Conservation (phyloP, 768 basidiomycete genomes). For the Rhizopogon sp. region DNA sequence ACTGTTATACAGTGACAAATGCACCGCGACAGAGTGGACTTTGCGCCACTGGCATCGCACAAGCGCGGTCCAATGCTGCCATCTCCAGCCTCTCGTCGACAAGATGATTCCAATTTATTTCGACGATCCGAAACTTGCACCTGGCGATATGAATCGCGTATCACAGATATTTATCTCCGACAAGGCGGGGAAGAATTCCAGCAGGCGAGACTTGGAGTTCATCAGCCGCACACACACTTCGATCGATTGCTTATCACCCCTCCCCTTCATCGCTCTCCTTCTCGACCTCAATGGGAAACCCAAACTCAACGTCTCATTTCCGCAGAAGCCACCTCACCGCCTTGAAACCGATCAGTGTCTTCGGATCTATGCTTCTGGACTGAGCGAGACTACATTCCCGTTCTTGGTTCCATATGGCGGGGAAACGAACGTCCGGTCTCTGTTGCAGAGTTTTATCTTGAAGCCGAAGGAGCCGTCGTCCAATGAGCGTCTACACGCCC, state of each 20-base stretch:
- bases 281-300: neutral
- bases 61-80: neutral
- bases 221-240: neutral
- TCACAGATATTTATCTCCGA: slow-evolving; percentile 18
- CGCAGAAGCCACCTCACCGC: neutral
- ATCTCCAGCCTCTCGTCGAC: slow-evolving; percentile 7
- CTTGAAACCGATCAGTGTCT: neutral
- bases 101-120: slow-evolving; percentile 12
- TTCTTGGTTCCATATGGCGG: neutral
- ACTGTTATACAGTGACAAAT: too few species aligned
- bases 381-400: neutral
- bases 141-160: neutral
- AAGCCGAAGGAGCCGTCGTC: too few species aligned
- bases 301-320: neutral
- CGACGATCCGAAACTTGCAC: neutral
- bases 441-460: too few species aligned
- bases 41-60: too few species aligned
- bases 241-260: neutral
- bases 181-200: neutral
- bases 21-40: too few species aligned
- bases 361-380: neutral
- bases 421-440: too few species aligned
- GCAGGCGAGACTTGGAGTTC: neutral
- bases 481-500: too few species aligned
- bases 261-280: slow-evolving; percentile 1